These are phyloP conservation scores for Quillaja saponaria DNA, from an alignment of 306 rosid species.

Conservation along the genomic window DNA sequence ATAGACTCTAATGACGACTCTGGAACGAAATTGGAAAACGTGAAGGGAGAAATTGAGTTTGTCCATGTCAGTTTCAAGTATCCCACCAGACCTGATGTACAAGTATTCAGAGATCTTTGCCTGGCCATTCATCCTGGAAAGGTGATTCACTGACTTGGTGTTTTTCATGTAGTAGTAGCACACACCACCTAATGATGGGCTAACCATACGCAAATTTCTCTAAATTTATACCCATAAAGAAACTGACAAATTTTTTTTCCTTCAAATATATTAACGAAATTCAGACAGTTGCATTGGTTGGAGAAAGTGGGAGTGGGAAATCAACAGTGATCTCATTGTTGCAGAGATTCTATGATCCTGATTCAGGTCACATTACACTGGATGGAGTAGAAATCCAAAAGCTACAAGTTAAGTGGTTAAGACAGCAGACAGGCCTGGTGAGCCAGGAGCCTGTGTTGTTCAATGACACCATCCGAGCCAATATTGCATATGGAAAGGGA, in stretches of 20 bases:
- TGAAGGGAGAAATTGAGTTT: constrained; percentile 66
- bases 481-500: constrained; percentile 79
- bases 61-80: constrained; percentile 68
- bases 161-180: too few species aligned
- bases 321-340: constrained; percentile 75
- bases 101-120: constrained; percentile 66
- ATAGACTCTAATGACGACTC: constrained; percentile 68
- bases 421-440: constrained; percentile 91
- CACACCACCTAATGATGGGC: too few species aligned
- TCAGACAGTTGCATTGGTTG: constrained; percentile 82
- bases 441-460: constrained; percentile 83
- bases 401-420: constrained; percentile 69
- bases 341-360: constrained; percentile 86
- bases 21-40: constrained; percentile 51
- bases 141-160: too few species aligned
- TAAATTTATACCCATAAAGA: too few species aligned
- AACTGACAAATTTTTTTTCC: too few species aligned
- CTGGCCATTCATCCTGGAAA: constrained; percentile 70
- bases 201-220: too few species aligned
- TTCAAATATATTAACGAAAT: too few species aligned
- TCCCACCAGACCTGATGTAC: constrained; percentile 77
- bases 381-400: constrained; percentile 68
- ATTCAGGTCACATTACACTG: constrained; percentile 73
- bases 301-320: constrained; percentile 96
- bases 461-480: constrained; percentile 77